phyloP scores from a whole-genome alignment of 306 rosid genomes.

The Gynostemma pentaphyllum region DNA sequence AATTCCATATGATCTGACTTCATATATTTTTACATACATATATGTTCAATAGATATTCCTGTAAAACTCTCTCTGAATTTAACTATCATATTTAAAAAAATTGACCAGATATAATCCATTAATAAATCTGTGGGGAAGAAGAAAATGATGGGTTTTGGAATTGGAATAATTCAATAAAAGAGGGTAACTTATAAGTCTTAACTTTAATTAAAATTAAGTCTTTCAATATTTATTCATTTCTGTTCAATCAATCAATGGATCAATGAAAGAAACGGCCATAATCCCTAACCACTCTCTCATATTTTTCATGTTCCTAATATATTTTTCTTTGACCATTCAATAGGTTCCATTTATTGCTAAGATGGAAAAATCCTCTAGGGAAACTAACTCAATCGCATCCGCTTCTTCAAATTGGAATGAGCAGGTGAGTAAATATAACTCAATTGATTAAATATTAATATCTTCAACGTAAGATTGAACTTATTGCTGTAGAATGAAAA shows the following conservation, averaged over 20 bases:
- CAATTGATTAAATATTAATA: no score
- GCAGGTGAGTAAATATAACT: slow-evolving; percentile 23
- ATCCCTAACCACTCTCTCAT: not conserved
- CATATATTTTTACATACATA: not conserved
- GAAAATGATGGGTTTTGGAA: not conserved
- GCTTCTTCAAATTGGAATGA: slow-evolving; percentile 29
- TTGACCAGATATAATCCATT: no score
- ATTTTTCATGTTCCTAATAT: not conserved
- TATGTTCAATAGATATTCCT: not conserved
- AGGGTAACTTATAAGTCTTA: not conserved
- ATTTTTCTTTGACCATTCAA: not conserved
- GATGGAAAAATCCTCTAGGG: slow-evolving; percentile 26
- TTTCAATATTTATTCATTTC: not conserved
- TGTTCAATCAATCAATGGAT: not conserved
- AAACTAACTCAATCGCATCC: slow-evolving; percentile 23
- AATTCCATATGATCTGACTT: not conserved
- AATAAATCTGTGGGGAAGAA: not conserved
- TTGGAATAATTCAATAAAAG: not conserved
- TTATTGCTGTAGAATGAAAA: no score
- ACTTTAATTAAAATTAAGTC: not conserved
- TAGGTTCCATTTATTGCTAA: slow-evolving; percentile 25
- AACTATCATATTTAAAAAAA: no score
- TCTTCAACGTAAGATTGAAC: no score
- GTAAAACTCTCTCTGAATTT: no score
- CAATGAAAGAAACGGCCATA: not conserved